Evolutionary conservation across 441 rosid genomes (phyloP), one percentile per base, ranked within the genome.

Genomic region (Syzygium malaccense): DNA sequence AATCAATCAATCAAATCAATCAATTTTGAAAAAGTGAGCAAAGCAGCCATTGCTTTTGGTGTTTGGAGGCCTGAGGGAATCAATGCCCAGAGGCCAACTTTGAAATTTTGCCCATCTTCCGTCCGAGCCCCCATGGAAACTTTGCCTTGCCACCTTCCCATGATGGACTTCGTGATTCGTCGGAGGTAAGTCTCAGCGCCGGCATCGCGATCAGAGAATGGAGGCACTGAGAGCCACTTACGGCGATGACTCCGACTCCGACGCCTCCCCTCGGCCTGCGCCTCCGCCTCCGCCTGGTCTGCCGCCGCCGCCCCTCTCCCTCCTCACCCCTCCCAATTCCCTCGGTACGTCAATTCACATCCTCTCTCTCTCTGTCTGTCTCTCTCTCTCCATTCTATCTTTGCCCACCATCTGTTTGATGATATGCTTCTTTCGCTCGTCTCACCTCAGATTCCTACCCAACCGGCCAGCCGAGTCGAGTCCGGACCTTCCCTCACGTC

Each of bases 401-500:
- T 13, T 30, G 87, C 91, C 71, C 85, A 87, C 89, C 83, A 89
- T 37, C 33, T 90, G 88, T 91, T 89, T 86, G 80, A 57, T 90
- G 55, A 51, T 88, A 88, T 93, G 88, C 37, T 19, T 75, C 89
- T 11, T 62, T 86, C 10, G 83, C 11, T 88, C 55, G 90, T 94
- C 93, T 91, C 54, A 64, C 89, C 30, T 1, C 89, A 51, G 95
- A 94, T 90, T 88, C 32, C 91, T 78, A 45, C 33, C 89, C 92
- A 78, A 62, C 89, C 56, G 91, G 88, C 79, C 92, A 91, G 93
- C 90, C 92, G 49, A 85, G 91, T 91, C 94, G 99, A 89, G 92
- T 95, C 88, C 93, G 99, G 87, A 97, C 94, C 92, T 97, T 98
- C 86, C 96, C 98, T 68, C 99, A 98, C 55, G 93, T 98, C 57